Base-by-base conservation (phyloP, 1,284 basidiomycete species). In the Rhodofomes roseus region DNA sequence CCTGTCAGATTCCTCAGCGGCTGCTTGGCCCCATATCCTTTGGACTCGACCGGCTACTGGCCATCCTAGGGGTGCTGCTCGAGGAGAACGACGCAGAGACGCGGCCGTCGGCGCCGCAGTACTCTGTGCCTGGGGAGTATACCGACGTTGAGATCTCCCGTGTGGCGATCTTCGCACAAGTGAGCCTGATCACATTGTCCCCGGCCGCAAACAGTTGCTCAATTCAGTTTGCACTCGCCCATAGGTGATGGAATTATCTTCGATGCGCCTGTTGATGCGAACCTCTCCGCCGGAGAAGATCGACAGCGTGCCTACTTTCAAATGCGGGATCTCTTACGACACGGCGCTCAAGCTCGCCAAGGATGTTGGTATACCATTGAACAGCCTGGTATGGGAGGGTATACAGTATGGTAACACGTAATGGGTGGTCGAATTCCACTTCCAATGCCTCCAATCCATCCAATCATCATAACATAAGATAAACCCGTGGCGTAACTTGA, bases 11-110 rank as follows among this genome's bases (percentile, higher is more conserved):
- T 11, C 86, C 93, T 0, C 92, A 94, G 71, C 80, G 88, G 23
- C 81, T 95, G 5, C 75, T 92, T 4, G 95, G 95, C 0, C 95
- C 95, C 0, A 80, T 83, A 51, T 73, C 90, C 0, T 96, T 96
- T 70, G 84, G 91, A 0, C 74, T 96, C 1, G 95, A 97, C 69
- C 77, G 95, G 22, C 74, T 97, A 55, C 71, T 95, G 1, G 92
- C 93, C 0, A 90, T 97, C 57, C 82, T 96, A 7, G 93, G 93
- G 1, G 83, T 88, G 0, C 75, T 98, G 8, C 75, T 95, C 39
- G 89, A 93, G 59, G 94, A 96, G 71, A 87, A 95, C 63, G 92
- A 90, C 61, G 79, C 77, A 0, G 84, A 87, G 14, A 72, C 70
- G 6, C 75, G 84, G 12, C 74, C 69, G 14, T 74, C 76, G 25